Evolutionary conservation across 306 rosid species (phyloP), one percentile per base, ranked within the genome.

Genomic region (Quercus glauca): DNA sequence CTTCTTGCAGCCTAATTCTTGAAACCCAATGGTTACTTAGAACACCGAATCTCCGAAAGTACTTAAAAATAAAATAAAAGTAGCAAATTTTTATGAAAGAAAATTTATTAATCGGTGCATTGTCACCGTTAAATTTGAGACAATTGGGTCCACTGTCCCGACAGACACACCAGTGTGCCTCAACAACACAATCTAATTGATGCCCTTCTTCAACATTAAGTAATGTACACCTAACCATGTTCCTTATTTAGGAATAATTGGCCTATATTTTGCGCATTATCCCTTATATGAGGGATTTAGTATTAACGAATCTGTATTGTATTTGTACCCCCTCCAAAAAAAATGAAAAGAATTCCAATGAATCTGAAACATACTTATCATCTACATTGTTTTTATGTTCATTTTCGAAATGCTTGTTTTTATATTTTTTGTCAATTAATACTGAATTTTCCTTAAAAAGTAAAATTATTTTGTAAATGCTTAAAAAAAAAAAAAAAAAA

Each of bases 31-130:
- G 53, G 55, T 18, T 45, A 45, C 20, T 63, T 29, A 31, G 67
- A 59, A 60, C 57, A 73, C 57, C 45, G 78, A 79, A 73, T 73
- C 75, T 73, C 65, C 9, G 20, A 61, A 73, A 71, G 77, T 52
- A 35, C 23, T 49, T 51, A 79, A 21, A 45, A 35, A 67, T 3
- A 1, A 49, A 45, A 45, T 7, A 68, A 68, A 23, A 26, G 17
- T 4, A 12, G 13, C 6, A 49, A 49, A 10, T 12, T 49, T 73
- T n/a, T 23, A 73, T 18, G 20, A 20, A 28, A 28, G 33, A 53
- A 41, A 41, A n/a, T 57, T 13, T 51, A 18, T 78, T n/a, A 70
- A 3, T 35, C 69, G 45, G 37, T 55, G 26, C 57, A n/a, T 17
- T 4, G 14, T 78, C 49, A 69, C 67, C 68, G 56, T 77, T 20